A percentile compares a stretch with the other conserved stretches of the same genome.
Evolutionary conservation across 768 basidiomycete species (phyloP).

Genomic region (Suillus tomentosus): DNA sequence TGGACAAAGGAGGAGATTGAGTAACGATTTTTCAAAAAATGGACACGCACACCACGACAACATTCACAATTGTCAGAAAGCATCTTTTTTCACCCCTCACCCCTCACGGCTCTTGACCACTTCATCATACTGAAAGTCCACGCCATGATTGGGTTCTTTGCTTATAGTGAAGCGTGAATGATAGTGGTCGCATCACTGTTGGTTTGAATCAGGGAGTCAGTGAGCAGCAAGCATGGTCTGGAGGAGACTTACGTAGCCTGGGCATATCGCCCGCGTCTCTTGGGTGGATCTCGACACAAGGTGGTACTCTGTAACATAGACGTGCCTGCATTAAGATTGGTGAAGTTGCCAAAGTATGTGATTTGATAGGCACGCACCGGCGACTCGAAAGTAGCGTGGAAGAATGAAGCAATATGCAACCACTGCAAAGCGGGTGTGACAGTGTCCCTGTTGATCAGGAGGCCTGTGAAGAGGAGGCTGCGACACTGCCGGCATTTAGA

Average conservation of each 20-base stretch:
- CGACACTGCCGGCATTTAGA: slow-evolving; percentile 12
- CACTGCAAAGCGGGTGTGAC: slow-evolving; percentile 73
- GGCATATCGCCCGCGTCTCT: slow-evolving; percentile 63
- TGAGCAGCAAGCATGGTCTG: background rate
- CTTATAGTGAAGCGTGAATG: slow-evolving; percentile 67
- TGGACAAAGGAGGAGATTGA: too few species aligned
- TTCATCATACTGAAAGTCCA: slow-evolving; percentile 70
- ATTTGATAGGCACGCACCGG: background rate
- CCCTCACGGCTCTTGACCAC: slow-evolving; percentile 68
- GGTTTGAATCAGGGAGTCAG: slow-evolving; percentile 4
- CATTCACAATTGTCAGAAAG: slow-evolving; percentile 81
- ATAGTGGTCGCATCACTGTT: slow-evolving; percentile 43
- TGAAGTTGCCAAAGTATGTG: background rate
- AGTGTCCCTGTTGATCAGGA: slow-evolving; percentile 92
- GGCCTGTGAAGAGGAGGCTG: slow-evolving; percentile 92
- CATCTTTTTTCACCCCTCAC: slow-evolving; percentile 53
- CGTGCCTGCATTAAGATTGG: background rate
- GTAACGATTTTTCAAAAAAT: too few species aligned
- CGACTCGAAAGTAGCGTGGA: slow-evolving; percentile 98
- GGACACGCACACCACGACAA: slow-evolving; percentile 51
- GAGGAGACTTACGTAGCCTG: slow-evolving; percentile 37
- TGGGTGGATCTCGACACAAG: slow-evolving; percentile 32
- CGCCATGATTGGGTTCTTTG: slow-evolving; percentile 62
- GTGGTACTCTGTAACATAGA: background rate
- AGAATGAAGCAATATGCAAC: slow-evolving; percentile 93